phyloP scores from a whole-genome alignment of 1,139 yeast species.

The Zygotorulaspora mrakii region DNA sequence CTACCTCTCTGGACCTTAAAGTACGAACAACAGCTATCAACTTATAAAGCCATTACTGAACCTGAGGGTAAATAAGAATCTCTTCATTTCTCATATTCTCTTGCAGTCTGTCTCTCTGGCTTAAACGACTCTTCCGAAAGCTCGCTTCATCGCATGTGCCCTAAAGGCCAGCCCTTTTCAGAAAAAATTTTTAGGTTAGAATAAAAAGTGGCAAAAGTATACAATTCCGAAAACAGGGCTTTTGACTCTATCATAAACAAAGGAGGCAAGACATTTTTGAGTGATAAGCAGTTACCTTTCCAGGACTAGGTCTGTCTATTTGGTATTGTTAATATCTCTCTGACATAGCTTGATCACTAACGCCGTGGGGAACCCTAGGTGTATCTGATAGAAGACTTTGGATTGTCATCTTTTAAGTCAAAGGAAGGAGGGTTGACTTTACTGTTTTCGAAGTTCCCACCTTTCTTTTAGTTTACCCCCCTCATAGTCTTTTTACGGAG shows the following conservation, averaged over 20 bases:
- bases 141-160: background rate
- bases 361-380: background rate
- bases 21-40: too few species aligned
- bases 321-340: background rate
- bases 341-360: too few species aligned
- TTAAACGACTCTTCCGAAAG: background rate
- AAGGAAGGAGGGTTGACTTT: conserved; percentile 1
- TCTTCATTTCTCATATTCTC: too few species aligned
- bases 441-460: background rate
- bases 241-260: conserved; percentile 1
- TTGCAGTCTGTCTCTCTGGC: too few species aligned
- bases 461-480: background rate
- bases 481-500: background rate
- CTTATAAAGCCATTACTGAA: too few species aligned
- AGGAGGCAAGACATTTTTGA: background rate
- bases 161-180: conserved; percentile 1
- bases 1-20: too few species aligned
- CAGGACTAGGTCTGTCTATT: background rate
- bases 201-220: conserved; percentile 4
- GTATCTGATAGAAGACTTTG: background rate
- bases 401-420: conserved; percentile 4
- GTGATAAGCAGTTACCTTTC: background rate
- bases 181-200: conserved; percentile 1
- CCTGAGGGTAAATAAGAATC: too few species aligned
- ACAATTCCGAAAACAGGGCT: background rate